Percentiles rank a stretch among this genome's conserved stretches.
Evolutionary conservation across 352 stramenopile species (phyloP).

Genomic region (Pelagophyceae sp.): DNA sequence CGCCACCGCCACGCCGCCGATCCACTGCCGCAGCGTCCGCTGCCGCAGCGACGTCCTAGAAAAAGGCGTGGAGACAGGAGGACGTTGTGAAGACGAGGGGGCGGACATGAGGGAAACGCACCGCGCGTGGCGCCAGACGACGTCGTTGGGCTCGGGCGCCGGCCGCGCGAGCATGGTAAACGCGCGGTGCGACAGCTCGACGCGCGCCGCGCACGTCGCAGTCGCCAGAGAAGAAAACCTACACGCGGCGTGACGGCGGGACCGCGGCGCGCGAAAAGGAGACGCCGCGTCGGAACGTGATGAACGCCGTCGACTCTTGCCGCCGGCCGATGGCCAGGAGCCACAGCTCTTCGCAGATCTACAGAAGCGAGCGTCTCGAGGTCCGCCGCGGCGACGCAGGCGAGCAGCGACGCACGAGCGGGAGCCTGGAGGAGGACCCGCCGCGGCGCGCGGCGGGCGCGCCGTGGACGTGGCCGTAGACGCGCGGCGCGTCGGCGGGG

Average conservation of each 20-base stretch:
- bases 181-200: constrained; percentile 15
- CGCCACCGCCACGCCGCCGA: background rate
- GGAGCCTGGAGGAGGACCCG: background rate
- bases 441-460: too few relatives aligned
- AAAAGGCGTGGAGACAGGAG: constrained; percentile 7
- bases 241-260: too few relatives aligned
- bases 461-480: too few relatives aligned
- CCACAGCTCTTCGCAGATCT: constrained; percentile 4
- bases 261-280: too few relatives aligned
- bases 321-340: background rate
- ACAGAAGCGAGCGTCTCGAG: too few relatives aligned
- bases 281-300: too few relatives aligned
- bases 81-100: too few relatives aligned
- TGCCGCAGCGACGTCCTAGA: background rate
- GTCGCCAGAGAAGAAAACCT: constrained; percentile 16
- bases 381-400: too few relatives aligned
- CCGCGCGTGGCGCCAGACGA: constrained; percentile 21
- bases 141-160: constrained; percentile 16
- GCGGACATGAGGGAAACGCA: too few relatives aligned
- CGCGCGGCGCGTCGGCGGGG: too few relatives aligned
- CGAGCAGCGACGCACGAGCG: too few relatives aligned
- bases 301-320: constrained; percentile 18
- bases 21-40: background rate
- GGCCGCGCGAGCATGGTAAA: constrained; percentile 7
- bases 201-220: background rate